Evolutionary conservation across 1,284 basidiomycete species (phyloP), one percentile per base, ranked within the genome.

Genomic region (Trichosporon sp.): DNA sequence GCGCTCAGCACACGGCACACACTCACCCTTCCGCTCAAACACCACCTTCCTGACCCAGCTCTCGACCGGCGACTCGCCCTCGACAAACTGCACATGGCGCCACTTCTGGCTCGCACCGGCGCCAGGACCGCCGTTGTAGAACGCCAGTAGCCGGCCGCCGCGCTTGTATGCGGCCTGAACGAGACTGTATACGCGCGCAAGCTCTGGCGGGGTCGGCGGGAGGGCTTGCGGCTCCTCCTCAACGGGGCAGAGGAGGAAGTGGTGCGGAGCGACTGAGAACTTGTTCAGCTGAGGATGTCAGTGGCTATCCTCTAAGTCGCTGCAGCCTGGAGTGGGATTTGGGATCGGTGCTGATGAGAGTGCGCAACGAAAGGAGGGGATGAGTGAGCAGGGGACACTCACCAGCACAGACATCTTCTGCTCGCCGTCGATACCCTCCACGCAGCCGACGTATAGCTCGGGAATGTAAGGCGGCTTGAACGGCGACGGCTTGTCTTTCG

Each of bases 91-190:
- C 21, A 94, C 73, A 75, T 95, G 92, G 71, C 94, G 91, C 80
- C 93, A 92, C 1, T 85, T 82, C 80, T 95, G 92, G 76, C 90
- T 92, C 8, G 92, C 91, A 34, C 92, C 92, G 65, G 90, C 92
- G 56, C 85, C 83, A 56, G 86, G 83, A 4, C 91, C 91, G 70
- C 90, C 90, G 68, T 95, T 95, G 78, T 92, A 95, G 80, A 94
- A 94, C 0, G 89, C 89, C 63, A 94, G 85, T 64, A 88, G 82
- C 34, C 81, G 83, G 21, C 69, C 60, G 2, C 74, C 71, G 3
- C 82, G 81, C 37, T 84, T 84, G 9, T 67, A 58, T 14, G 87
- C 89, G 3, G 90, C 88, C 6, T 84, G 78, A 1, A 95, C 81
- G 37, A 94, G 80, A 10, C 82, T 75, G 77, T 92, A 92, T 1